Evolutionary conservation across 108 stramenopile genomes (phyloP), one percentile per base, ranked within the genome.

Genomic region (Nannochloropsis gaditana): DNA sequence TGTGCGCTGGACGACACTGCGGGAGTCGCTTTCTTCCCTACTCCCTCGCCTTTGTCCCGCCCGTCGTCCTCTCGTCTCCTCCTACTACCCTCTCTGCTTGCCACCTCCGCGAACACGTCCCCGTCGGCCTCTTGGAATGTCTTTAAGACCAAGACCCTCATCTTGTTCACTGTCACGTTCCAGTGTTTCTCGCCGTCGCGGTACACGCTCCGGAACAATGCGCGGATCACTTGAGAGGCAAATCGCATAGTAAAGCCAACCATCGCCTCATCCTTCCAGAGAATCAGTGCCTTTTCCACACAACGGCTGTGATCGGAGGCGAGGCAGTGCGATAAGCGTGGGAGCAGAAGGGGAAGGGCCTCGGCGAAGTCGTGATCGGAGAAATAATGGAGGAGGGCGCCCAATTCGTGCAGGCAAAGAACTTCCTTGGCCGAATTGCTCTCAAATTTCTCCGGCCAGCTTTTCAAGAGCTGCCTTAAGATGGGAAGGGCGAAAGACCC

Each of bases 391-490:
- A 91, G 41, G 45, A 92, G 19, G 15, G 86, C 45, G 45, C 87
- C 90, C 41, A 92, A 21, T 59, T 92, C 92, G 86, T 92, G 92
- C 85, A 92, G 85, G 41, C 92, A 87, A 2, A 92, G 87, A 10
- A 92, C 91, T 87, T 92, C 91, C 84, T 92, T 89, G 44, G 92
- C 89, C n/a, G 92, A 90, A 47, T 92, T 92, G 85, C 90, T 87
- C 43, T 90, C 45, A 73, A 88, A 91, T 4, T 79, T 84, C 19
- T 85, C n/a, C 19, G 92, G 92, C 92, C 92, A 92, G 81, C 21
- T 10, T 9, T 83, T 42, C 17, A 83, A 21, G 15, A 87, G n/a
- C 15, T 83, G 44, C 31, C 47, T 80, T 9, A 87, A 44, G 11
- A 81, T 43, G 79, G 43, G 15, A n/a, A 73, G 59, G 19, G 59